phyloP scores from a whole-genome alignment of 257 asterid species.

The Fraxinus excelsior region DNA sequence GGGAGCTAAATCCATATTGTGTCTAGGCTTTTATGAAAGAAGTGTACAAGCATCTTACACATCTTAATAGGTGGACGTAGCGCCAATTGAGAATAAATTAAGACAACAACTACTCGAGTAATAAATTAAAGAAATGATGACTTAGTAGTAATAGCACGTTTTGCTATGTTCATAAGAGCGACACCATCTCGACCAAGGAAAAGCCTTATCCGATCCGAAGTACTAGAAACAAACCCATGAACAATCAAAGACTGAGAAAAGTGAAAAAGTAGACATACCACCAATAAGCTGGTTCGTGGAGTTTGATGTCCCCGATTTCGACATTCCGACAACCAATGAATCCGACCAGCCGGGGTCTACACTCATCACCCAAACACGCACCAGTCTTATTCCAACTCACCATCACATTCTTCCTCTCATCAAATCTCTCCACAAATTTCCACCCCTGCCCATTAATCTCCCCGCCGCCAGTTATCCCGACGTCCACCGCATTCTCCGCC shows the following conservation, averaged over 20 bases:
- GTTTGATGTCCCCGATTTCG: conserved; percentile 50
- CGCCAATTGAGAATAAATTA: no score
- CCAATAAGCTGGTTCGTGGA: conserved; percentile 85
- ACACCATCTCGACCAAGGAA: no score
- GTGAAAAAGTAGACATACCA: conserved; percentile 42
- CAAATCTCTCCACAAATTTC: conserved; percentile 68
- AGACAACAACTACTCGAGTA: no score
- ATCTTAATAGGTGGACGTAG: no score
- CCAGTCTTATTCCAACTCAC: conserved; percentile 90
- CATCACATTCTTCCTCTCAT: conserved; percentile 91
- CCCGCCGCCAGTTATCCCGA: conserved; percentile 94
- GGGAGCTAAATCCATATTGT: no score
- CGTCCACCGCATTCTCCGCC: conserved; percentile 71
- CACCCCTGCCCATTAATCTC: conserved; percentile 93
- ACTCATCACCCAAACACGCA: conserved; percentile 86
- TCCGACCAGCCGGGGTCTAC: conserved; percentile 88
- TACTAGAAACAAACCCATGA: neutral
- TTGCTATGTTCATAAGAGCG: no score
- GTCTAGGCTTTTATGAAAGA: no score
- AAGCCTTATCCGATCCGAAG: no score
- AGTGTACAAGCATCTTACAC: no score
- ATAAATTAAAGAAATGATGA: no score
- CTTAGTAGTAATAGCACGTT: no score
- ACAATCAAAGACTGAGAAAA: neutral
- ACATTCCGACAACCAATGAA: conserved; percentile 66